These are phyloP conservation scores for Diphasiastrum complanatum DNA, from an alignment of 83 land plant species.

Conservation along the genomic window DNA sequence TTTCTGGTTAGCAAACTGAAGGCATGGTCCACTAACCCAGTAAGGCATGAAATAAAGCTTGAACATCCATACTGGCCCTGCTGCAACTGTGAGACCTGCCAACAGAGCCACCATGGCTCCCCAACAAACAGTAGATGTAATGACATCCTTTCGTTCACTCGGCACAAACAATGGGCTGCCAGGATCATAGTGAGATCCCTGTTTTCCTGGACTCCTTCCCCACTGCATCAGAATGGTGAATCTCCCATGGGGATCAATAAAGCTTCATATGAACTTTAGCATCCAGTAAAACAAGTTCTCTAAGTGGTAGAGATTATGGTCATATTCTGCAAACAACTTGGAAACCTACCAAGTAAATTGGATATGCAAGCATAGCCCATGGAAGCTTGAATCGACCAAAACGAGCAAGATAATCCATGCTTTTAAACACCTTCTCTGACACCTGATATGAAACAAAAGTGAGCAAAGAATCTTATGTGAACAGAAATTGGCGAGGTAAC, in stretches of 20 bases:
- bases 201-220: constrained; percentile 69
- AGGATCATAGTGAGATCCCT: constrained; percentile 80
- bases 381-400: constrained; percentile 47
- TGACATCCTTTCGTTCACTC: constrained; percentile 52
- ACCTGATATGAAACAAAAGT: constrained; percentile 39
- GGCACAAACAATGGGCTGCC: constrained; percentile 58
- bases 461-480: background rate
- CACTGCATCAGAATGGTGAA: constrained; percentile 12
- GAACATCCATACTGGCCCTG: constrained; percentile 54
- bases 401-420: constrained; percentile 30
- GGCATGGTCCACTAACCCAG: constrained; percentile 30
- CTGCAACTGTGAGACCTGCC: constrained; percentile 21
- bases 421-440: constrained; percentile 43
- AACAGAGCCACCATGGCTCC: constrained; percentile 48
- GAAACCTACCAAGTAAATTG: constrained; percentile 57
- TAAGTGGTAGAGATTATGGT: background rate
- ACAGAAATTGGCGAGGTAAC: background rate
- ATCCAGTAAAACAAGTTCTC: background rate
- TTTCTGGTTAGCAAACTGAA: background rate
- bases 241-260: background rate
- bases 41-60: constrained; percentile 82
- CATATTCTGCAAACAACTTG: background rate
- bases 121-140: constrained; percentile 78
- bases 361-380: constrained; percentile 62
- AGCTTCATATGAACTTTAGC: background rate